Conservation (phyloP, 768 basidiomycete genomes). For the Lactarius vividus region DNA sequence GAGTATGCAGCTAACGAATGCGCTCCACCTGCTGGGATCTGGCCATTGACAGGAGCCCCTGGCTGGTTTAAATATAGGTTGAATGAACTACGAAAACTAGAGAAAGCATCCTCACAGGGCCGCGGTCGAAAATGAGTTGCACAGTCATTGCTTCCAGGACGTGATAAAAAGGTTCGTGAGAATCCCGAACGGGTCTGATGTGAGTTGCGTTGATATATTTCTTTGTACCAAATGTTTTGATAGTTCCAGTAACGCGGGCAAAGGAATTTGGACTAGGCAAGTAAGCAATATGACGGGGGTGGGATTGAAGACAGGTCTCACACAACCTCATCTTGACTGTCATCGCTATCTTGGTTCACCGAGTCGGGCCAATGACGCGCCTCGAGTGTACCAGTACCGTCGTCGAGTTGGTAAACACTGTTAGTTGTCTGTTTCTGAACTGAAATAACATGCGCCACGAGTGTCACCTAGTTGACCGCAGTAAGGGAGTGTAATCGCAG, state of each 20-base stretch:
- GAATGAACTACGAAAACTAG: neutral
- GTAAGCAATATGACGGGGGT: neutral
- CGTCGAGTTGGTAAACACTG: conserved; percentile 74
- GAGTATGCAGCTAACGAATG: conserved; percentile 36
- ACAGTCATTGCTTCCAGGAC: conserved; percentile 70
- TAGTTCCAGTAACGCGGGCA: conserved; percentile 74
- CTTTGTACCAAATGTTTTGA: conserved; percentile 82
- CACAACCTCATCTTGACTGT: conserved; percentile 48
- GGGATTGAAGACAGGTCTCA: conserved; percentile 31
- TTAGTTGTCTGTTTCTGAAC: conserved; percentile 76
- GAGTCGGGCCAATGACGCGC: conserved; percentile 83
- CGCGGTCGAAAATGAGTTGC: conserved; percentile 62
- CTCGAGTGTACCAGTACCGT: conserved; percentile 79
- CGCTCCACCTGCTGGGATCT: conserved; percentile 15
- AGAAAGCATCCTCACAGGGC: conserved; percentile 48
- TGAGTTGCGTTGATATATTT: conserved; percentile 77
- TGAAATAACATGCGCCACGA: conserved; percentile 71
- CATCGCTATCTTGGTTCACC: conserved; percentile 51
- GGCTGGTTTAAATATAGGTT: conserved; percentile 25
- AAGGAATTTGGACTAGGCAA: conserved; percentile 64
- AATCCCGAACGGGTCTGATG: conserved; percentile 65
- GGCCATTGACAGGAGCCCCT: conserved; percentile 25
- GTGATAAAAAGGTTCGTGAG: conserved; percentile 82
- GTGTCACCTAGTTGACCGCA: conserved; percentile 50
- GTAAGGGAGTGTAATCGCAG: neutral